Base-by-base conservation (phyloP, 2,329 filamentous ascomycete species). In the Talaromyces albobiverticillius region DNA sequence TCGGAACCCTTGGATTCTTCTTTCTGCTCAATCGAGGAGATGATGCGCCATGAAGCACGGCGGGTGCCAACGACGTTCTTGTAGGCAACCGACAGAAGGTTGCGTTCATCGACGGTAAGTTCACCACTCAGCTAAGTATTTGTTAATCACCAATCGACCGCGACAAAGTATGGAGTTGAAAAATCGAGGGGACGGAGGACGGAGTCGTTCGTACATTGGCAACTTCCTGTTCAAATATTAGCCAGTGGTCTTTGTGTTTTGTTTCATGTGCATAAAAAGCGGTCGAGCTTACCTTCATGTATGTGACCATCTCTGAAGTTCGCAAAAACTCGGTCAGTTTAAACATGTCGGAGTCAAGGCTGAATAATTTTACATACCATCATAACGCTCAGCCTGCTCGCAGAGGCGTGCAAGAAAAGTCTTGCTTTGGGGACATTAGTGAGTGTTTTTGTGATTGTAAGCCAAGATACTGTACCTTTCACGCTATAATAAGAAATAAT, bases 321-420 rank as follows among this genome's bases (percentile, higher is more conserved):
- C 40, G 26, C 41, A 47, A 62, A 60, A 61, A 53, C 56, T 57
- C 64, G 49, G 31, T 57, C 23, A 58, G 49, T 54, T 29, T 25
- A 14, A 16, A n/a, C 20, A 31, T 29, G n/a, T 38, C 13, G 36
- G 32, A 13, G 26, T 22, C n/a, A 13, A 49, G 13, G 23, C 9
- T 13, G 10, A 16, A 14, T n/a, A 36, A 14, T 22, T 49, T 16
- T 14, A 43, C 82, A 76, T 75, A 85, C 83, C 94, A 93, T 99
- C 93, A 81, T 99, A 99, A 75, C 93, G 93, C 85, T 97, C 94
- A 76, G 94, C 94, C 87, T 99, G 94, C 89, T 97, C 94, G 84
- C 94, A 97, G 76, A 99, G 91, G 82, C 94, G 88, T 79, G 94
- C 94, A 78, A 97, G 90, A 85, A 97, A 97, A 75, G 94, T 97